Conservation (phyloP, 176 grass and related monocot genomes). For the Eragrostis nindensis region DNA sequence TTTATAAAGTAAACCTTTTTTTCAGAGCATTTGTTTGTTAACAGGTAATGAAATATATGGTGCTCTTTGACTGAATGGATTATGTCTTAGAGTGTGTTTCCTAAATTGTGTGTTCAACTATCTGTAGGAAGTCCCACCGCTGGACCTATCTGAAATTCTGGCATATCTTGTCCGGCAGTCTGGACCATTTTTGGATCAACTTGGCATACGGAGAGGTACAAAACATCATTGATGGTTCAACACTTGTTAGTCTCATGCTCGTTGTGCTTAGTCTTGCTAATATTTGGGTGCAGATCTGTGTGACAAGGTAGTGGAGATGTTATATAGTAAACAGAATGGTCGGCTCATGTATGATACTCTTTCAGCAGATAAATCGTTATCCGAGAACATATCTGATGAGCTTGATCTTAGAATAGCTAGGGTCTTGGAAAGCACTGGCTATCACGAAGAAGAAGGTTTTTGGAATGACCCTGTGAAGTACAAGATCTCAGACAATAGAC, state of each 20-base stretch:
- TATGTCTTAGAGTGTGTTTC: conserved; percentile 13
- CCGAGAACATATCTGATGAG: conserved; percentile 55
- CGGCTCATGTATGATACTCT: conserved; percentile 50
- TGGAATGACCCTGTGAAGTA: conserved; percentile 54
- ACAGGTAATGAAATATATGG: neutral
- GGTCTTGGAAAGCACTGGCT: conserved; percentile 70
- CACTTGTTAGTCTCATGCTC: neutral
- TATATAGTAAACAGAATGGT: conserved; percentile 63
- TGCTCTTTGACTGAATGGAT: conserved; percentile 26
- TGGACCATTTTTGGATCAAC: conserved; percentile 85
- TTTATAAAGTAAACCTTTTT: conserved; percentile 9
- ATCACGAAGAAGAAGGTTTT: conserved; percentile 65
- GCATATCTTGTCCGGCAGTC: conserved; percentile 76
- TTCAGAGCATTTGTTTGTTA: neutral
- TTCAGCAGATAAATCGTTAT: conserved; percentile 53
- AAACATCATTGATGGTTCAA: conserved; percentile 3
- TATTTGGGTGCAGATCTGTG: conserved; percentile 67
- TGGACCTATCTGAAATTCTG: conserved; percentile 82
- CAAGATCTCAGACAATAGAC: conserved; percentile 57
- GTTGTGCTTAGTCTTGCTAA: neutral
- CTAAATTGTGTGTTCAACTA: conserved; percentile 29
- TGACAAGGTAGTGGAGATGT: conserved; percentile 64
- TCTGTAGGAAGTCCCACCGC: conserved; percentile 60
- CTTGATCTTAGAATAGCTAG: conserved; percentile 93
- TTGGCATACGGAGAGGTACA: conserved; percentile 74